Evolutionary conservation across 2,329 filamentous ascomycete species (phyloP).

Genomic region (Rutstroemia sydowiana): DNA sequence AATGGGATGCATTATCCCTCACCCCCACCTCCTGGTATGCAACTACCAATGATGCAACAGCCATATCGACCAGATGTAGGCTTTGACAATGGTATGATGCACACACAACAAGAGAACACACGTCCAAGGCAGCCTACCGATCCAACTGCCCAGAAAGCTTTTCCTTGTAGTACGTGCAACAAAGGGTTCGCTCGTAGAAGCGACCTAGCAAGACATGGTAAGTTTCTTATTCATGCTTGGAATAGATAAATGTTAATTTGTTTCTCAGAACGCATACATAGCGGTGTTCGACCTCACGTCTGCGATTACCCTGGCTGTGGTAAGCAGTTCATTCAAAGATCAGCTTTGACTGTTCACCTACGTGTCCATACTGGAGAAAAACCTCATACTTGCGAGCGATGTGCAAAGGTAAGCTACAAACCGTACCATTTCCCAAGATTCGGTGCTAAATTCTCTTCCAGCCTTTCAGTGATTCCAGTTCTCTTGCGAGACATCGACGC

Average conservation of each 20-base stretch:
- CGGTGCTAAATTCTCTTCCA: slow-evolving; percentile 35
- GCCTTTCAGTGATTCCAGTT: slow-evolving; percentile 96
- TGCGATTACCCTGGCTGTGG: slow-evolving; percentile 85
- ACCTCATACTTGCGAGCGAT: slow-evolving; percentile 94
- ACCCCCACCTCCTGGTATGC: slow-evolving; percentile 29
- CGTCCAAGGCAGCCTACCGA: slow-evolving; percentile 16
- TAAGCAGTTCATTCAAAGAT: slow-evolving; percentile 96
- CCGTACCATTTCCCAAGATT: slow-evolving; percentile 9
- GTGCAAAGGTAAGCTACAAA: slow-evolving; percentile 66
- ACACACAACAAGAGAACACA: slow-evolving; percentile 20
- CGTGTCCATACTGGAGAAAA: slow-evolving; percentile 97
- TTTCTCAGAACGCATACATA: slow-evolving; percentile 82
- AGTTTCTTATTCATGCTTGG: slow-evolving; percentile 30
- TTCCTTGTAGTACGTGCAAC: slow-evolving; percentile 80
- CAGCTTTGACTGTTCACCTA: slow-evolving; percentile 88
- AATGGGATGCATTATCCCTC: slow-evolving; percentile 30
- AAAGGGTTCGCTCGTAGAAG: slow-evolving; percentile 92
- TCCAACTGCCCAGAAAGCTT: slow-evolving; percentile 52
- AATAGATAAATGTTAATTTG: slow-evolving; percentile 7
- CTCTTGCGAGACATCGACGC: slow-evolving; percentile 82
- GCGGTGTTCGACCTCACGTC: slow-evolving; percentile 79
- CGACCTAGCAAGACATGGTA: slow-evolving; percentile 91
- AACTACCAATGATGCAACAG: slow-evolving; percentile 30
- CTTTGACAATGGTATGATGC: slow-evolving; percentile 27
- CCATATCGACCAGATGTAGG: slow-evolving; percentile 24